phyloP scores from a whole-genome alignment of 768 basidiomycete genomes.

The Leccinum imitatum region DNA sequence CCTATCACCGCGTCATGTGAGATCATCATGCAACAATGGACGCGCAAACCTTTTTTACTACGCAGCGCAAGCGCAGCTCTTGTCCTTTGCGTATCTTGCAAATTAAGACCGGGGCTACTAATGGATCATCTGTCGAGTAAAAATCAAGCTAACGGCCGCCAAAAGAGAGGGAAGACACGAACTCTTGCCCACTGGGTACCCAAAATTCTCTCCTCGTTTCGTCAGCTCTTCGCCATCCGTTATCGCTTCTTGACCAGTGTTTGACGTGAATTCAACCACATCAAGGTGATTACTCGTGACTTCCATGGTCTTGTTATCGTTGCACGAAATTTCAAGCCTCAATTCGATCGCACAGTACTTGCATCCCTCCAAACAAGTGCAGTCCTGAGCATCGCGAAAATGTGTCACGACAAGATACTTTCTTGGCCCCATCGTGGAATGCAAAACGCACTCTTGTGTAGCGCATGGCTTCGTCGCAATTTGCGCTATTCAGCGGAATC shows the following conservation, averaged over 20 bases:
- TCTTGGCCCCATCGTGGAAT: not conserved
- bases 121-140: slow-evolving; percentile 52
- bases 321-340: slow-evolving; percentile 73
- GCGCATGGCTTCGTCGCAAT: slow-evolving; percentile 86
- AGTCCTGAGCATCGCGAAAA: slow-evolving; percentile 62
- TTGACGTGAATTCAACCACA: slow-evolving; percentile 42
- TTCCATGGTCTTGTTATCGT: slow-evolving; percentile 72
- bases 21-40: not conserved
- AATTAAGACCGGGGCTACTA: slow-evolving; percentile 70
- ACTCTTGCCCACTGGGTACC: slow-evolving; percentile 85
- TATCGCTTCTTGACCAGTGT: slow-evolving; percentile 38
- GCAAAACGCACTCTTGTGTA: slow-evolving; percentile 60
- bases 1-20: slow-evolving; percentile 47
- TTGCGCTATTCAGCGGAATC: slow-evolving; percentile 84
- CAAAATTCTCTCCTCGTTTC: slow-evolving; percentile 74
- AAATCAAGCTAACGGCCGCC: slow-evolving; percentile 6
- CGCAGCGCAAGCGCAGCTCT: slow-evolving; percentile 80
- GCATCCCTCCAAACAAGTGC: slow-evolving; percentile 83
- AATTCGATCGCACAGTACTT: slow-evolving; percentile 83
- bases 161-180: slow-evolving; percentile 23
- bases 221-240: slow-evolving; percentile 65
- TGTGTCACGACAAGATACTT: not conserved
- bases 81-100: slow-evolving; percentile 95
- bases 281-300: slow-evolving; percentile 87
- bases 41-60: slow-evolving; percentile 83